phyloP scores from a whole-genome alignment of 192 early-diverging fungal species.

The Rhizophlyctis rosea region DNA sequence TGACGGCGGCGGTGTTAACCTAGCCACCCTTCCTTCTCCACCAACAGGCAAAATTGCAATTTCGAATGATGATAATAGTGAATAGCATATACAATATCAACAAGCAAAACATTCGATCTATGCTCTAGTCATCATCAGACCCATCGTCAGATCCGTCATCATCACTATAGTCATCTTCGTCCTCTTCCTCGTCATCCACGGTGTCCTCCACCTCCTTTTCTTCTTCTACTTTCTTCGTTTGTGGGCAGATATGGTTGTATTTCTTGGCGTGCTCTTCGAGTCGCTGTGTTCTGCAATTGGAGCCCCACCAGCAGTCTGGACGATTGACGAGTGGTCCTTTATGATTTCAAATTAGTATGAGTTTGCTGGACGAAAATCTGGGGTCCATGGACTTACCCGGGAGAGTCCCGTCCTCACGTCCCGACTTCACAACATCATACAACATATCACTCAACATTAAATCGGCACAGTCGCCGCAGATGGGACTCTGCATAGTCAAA shows the following conservation, averaged over 20 bases:
- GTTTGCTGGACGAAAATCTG: neutral
- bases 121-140: too few species aligned
- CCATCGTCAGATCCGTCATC: too few species aligned
- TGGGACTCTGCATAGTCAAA: constrained; percentile 10
- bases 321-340: constrained; percentile 14
- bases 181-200: too few species aligned
- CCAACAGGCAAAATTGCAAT: too few species aligned
- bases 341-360: neutral
- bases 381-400: constrained; percentile 2
- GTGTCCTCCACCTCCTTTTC: too few species aligned
- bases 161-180: too few species aligned
- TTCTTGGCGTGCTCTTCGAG: constrained; percentile 12
- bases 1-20: too few species aligned
- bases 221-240: too few species aligned
- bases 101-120: too few species aligned
- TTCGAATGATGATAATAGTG: too few species aligned
- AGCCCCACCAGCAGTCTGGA: constrained; percentile 27
- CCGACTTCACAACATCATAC: constrained; percentile 1
- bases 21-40: too few species aligned
- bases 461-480: constrained; percentile 28
- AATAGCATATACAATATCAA: too few species aligned
- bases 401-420: constrained; percentile 3
- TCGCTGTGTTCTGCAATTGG: constrained; percentile 21
- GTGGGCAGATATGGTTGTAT: constrained; percentile 23
- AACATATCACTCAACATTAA: constrained; percentile 20